phyloP scores from a whole-genome alignment of 2,329 filamentous ascomycete genomes.

The Nothopassalora personata region DNA sequence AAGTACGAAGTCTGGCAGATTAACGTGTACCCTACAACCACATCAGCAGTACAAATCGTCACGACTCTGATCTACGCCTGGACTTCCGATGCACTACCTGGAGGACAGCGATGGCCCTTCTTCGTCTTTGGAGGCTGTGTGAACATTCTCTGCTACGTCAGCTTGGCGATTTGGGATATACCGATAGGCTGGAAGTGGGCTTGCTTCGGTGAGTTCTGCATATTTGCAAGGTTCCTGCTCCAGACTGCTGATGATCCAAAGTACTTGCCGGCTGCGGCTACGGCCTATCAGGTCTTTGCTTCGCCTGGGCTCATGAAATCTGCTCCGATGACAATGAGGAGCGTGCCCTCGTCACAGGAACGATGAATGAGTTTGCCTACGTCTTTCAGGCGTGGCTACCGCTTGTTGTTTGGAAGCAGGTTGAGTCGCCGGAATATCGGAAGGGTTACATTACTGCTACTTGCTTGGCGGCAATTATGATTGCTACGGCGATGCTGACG shows the following conservation, averaged over 20 bases:
- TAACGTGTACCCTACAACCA: slow-evolving; percentile 49
- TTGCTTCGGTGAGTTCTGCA: slow-evolving; percentile 42
- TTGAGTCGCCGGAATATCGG: slow-evolving; percentile 40
- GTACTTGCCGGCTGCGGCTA: slow-evolving; percentile 47
- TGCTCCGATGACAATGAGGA: slow-evolving; percentile 58
- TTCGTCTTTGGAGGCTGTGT: slow-evolving; percentile 53
- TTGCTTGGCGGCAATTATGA: slow-evolving; percentile 46
- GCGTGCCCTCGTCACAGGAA: slow-evolving; percentile 57
- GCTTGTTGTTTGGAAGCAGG: slow-evolving; percentile 59
- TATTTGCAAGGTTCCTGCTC: neutral
- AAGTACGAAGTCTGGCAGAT: slow-evolving; percentile 50
- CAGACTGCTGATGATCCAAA: neutral
- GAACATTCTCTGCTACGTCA: slow-evolving; percentile 40
- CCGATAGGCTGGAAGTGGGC: slow-evolving; percentile 55
- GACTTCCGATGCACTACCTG: slow-evolving; percentile 58
- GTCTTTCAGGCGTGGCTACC: slow-evolving; percentile 65
- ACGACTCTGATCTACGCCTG: slow-evolving; percentile 60
- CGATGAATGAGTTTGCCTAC: slow-evolving; percentile 66
- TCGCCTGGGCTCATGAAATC: slow-evolving; percentile 48
- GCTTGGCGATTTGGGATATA: slow-evolving; percentile 45
- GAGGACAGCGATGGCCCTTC: slow-evolving; percentile 58
- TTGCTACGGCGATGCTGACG: slow-evolving; percentile 47
- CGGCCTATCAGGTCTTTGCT: slow-evolving; percentile 46
- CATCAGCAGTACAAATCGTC: slow-evolving; percentile 50
- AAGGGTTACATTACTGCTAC: slow-evolving; percentile 58